Evolutionary conservation across 768 basidiomycete species (phyloP).

Genomic region (Megacollybia marginata): DNA sequence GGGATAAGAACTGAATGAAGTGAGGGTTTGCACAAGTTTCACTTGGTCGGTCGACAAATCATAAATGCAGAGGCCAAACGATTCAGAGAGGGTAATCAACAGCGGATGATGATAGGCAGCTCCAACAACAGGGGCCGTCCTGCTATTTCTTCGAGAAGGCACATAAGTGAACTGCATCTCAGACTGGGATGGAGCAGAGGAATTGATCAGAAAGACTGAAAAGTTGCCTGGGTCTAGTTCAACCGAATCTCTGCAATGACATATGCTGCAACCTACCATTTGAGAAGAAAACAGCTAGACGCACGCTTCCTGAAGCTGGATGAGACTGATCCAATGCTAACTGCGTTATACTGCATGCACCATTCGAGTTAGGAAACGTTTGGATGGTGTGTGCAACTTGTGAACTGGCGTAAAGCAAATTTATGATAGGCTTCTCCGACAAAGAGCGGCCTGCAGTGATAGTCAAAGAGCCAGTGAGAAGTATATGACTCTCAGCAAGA

Average conservation of each 20-base stretch:
- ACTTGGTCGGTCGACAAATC: conserved; percentile 50
- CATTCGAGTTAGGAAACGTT: conserved; percentile 35
- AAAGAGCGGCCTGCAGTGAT: conserved; percentile 47
- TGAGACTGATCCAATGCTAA: conserved; percentile 73
- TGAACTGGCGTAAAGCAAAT: conserved; percentile 21
- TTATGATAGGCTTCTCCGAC: conserved; percentile 26
- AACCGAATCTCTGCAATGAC: too few species aligned
- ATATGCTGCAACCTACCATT: conserved; percentile 9
- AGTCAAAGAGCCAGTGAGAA: conserved; percentile 54
- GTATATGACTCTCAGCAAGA: conserved; percentile 28
- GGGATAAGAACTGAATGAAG: conserved; percentile 72
- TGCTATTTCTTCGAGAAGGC: conserved; percentile 30
- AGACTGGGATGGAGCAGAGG: conserved; percentile 30
- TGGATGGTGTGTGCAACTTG: conserved; percentile 22
- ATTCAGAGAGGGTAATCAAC: conserved; percentile 60
- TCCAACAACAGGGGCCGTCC: conserved; percentile 44
- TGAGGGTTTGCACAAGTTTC: conserved; percentile 56
- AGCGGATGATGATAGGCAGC: conserved; percentile 76
- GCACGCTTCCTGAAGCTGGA: conserved; percentile 32
- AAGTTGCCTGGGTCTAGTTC: conserved; percentile 45
- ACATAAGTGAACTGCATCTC: conserved; percentile 39
- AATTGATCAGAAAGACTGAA: conserved; percentile 48
- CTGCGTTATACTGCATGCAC: conserved; percentile 44
- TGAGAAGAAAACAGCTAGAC: conserved; percentile 55
- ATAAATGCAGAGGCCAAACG: conserved; percentile 67